Percentiles rank a stretch among this genome's conserved stretches.
Evolutionary conservation across 1,284 basidiomycete species (phyloP).

Genomic region (Cutaneotrichosporon cavernicola): DNA sequence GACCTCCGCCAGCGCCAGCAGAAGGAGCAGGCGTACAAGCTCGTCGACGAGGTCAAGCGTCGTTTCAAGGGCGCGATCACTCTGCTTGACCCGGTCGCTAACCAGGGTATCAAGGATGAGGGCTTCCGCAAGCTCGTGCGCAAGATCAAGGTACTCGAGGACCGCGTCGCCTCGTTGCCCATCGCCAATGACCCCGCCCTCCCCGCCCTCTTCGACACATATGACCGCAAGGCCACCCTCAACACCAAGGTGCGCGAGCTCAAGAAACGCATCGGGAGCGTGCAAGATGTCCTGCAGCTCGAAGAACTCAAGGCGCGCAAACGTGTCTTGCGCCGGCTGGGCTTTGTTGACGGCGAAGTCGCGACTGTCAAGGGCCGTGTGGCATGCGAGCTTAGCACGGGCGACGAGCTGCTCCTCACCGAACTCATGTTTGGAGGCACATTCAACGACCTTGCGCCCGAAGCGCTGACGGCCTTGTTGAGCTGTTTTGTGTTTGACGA

Average conservation of each 20-base stretch:
- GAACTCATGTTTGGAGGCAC: conserved; percentile 97
- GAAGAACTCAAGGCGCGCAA: conserved; percentile 97
- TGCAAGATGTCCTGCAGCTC: conserved; percentile 89
- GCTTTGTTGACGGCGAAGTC: conserved; percentile 88
- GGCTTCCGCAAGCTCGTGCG: conserved; percentile 80
- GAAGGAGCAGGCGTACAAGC: conserved; percentile 83
- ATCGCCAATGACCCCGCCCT: conserved; percentile 73
- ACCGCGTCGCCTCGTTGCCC: conserved; percentile 71
- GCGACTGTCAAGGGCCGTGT: conserved; percentile 98
- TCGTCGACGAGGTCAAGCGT: conserved; percentile 81
- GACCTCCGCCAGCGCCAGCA: conserved; percentile 75
- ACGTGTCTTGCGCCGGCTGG: conserved; percentile 85
- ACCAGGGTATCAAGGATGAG: conserved; percentile 81
- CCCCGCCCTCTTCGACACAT: conserved; percentile 74
- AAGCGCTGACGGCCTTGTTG: conserved; percentile 87
- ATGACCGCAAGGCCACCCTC: conserved; percentile 71
- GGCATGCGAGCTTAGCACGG: conserved; percentile 96
- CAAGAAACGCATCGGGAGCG: conserved; percentile 80
- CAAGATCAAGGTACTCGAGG: conserved; percentile 85
- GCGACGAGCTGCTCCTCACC: conserved; percentile 92
- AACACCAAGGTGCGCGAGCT: conserved; percentile 70
- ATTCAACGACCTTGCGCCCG: conserved; percentile 85
- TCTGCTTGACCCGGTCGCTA: conserved; percentile 85
- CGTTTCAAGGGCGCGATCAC: conserved; percentile 78
- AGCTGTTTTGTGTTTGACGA: conserved; percentile 98